These are phyloP conservation scores for Hanseniaspora taiwanica DNA, from an alignment of 805 yeast species.

Conservation along the genomic window DNA sequence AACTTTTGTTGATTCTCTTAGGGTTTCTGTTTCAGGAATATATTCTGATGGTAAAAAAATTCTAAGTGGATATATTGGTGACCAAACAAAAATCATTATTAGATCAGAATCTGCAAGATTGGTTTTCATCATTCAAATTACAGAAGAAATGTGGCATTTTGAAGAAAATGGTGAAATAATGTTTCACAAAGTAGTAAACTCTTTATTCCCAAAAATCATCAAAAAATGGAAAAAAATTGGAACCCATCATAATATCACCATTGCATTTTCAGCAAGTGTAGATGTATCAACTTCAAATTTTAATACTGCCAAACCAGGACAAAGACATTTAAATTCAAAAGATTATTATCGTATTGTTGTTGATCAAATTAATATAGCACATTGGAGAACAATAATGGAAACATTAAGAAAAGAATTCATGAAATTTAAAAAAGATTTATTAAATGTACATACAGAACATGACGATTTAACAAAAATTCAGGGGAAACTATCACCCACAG, in stretches of 20 bases:
- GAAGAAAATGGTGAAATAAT: conserved; percentile 92
- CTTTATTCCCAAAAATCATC: conserved; percentile 82
- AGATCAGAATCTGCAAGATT: conserved; percentile 85
- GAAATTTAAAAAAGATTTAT: conserved; percentile 61
- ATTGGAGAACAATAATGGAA: conserved; percentile 90
- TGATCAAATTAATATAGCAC: conserved; percentile 77
- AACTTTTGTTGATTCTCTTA: conserved; percentile 44
- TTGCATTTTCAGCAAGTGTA: conserved; percentile 72
- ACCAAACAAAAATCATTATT: conserved; percentile 65
- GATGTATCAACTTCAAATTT: conserved; percentile 38
- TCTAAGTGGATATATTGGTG: conserved; percentile 66
- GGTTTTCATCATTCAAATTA: conserved; percentile 72
- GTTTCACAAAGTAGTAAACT: conserved; percentile 84
- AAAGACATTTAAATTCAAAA: conserved; percentile 47
- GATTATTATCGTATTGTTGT: conserved; percentile 91
- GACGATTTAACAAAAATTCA: conserved; percentile 27
- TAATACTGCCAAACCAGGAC: conserved; percentile 54
- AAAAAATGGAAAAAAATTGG: conserved; percentile 76
- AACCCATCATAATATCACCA: conserved; percentile 83
- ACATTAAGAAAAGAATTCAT: conserved; percentile 74
- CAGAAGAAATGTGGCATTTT: conserved; percentile 96
- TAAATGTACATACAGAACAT: conserved; percentile 26
- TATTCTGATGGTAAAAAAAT: conserved; percentile 51
- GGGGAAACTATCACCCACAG: conserved; percentile 68
- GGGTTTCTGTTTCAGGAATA: conserved; percentile 51